Conservation (phyloP, 164 flowering plant species). For the Magnolia sinica region DNA sequence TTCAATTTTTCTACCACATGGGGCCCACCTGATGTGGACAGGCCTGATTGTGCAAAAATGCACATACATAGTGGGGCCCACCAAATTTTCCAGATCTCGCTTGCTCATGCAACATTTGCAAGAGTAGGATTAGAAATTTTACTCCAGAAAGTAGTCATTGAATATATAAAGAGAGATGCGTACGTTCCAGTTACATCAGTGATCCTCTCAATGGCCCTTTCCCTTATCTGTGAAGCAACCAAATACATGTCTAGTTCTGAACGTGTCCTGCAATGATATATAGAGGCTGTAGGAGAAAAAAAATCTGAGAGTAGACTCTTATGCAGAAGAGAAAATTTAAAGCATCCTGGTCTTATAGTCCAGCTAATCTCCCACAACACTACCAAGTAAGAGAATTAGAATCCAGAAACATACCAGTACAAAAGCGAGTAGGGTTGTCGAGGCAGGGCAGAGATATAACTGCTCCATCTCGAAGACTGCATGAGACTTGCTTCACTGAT, state of each 20-base stretch:
- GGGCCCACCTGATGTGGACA: not conserved
- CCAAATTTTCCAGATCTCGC: not conserved
- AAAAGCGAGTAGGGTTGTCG: conserved; percentile 92
- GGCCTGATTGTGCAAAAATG: not conserved
- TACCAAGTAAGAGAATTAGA: not conserved
- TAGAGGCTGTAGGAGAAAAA: conserved; percentile 58
- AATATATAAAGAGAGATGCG: conserved; percentile 19
- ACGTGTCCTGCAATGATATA: conserved; percentile 79
- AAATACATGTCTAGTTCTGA: conserved; percentile 80
- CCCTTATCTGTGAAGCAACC: conserved; percentile 87
- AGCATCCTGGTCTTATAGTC: not conserved
- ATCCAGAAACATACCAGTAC: conserved; percentile 54
- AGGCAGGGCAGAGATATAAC: conserved; percentile 88
- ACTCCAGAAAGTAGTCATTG: not conserved
- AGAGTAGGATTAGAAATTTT: not conserved
- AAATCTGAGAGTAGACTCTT: conserved; percentile 48
- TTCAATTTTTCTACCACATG: not conserved
- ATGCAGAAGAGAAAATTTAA: conserved; percentile 7
- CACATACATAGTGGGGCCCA: not conserved
- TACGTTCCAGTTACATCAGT: conserved; percentile 92
- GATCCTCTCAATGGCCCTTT: conserved; percentile 86
- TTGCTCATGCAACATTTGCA: not conserved
- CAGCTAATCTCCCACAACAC: not conserved
- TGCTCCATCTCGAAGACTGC: conserved; percentile 80
- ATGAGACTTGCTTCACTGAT: conserved; percentile 83